Evolutionary conservation across 495 filamentous ascomycete genomes (phyloP), one percentile per base, ranked within the genome.

Genomic region (Xylaria cubensis): DNA sequence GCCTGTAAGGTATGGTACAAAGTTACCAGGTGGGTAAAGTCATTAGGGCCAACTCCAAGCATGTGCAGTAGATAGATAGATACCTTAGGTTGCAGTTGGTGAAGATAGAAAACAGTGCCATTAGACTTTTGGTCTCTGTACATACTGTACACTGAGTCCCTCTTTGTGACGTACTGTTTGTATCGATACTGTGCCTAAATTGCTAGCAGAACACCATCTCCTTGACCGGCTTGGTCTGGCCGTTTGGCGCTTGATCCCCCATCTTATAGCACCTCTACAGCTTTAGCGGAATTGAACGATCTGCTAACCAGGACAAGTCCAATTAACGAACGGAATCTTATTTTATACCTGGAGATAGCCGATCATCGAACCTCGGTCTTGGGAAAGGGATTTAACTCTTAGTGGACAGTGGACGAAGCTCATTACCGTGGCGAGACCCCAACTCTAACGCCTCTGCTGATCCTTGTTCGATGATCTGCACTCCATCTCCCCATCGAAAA

Each of bases 401-500:
- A 67, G 26, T 36, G 64, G 29, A 36, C 44, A 53, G 26, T 15
- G 64, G 29, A 36, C 44, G 21, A 67, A 41, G 44, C 29, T 48
- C 12, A 1, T 26, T 50, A 34, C 64, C 64, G 42, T 19, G 26
- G 63, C 39, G 19, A 39, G 29, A 67, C 41, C 39, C 39, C 5
- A 67, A 10, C 32, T 34, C 41, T 48, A 39, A 51, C 64, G 17
- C 65, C 50, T 67, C 65, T 48, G 32, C 64, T 67, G 50, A 67
- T 67, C 50, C 65, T 50, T 67, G 65, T 42, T 44, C 12, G 44
- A 42, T 17, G 65, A 56, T 71, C 69, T 44, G 32, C 39, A 64
- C 69, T 56, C 59, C 69, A 36, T 64, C 46, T 72, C 58, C 56
- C 72, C 72, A 58, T 71, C 73, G 61, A 75, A 67, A 29, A 72